Evolutionary conservation across 371 early-diverging fungal genomes (phyloP), one percentile per base, ranked within the genome.

Genomic region (Apophysomyces ossiformis): DNA sequence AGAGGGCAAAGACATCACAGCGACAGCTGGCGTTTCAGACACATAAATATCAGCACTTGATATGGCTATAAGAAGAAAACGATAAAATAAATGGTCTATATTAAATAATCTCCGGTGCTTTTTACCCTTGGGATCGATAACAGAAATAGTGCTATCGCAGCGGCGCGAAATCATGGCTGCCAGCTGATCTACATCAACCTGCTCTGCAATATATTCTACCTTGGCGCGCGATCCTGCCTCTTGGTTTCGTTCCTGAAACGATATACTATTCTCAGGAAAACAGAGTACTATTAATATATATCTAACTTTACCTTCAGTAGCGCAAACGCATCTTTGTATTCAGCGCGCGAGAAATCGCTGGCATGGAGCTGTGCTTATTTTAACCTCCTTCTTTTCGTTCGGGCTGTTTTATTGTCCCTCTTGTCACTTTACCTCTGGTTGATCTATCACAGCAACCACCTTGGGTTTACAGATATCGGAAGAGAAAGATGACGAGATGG

Each of bases 371-470:
- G 60, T 47, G 35, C 18, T 26, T n/a, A 65, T 7, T 45, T 11
- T 50, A 11, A 37, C 37, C 36, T 35, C 32, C 43, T 57, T 21
- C 18, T 35, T 35, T 46, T 39, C 41, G 8, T 41, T 8, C 41
- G 13, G 13, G 41, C 41, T 58, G 21, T 11, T 16, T 26, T 26
- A 26, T 3, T 56, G 44, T 45, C n/a, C 56, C 62, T 62, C 26
- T 18, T 61, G 11, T 46, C 45, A 57, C 47, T 60, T 32, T 78
- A 83, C 83, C 70, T 73, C 70, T 43, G 81, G 83, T 62, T 83
- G 83, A 69, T 80, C 76, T 38, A 83, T 61, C 16, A 83, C 62
- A 41, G 79, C 77, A 56, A 83, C 68, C 9, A 76, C 58, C 60
- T 79, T 73, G 21, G 77, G 76, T 36, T 73, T 68, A 57, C 83